These are phyloP conservation scores for Citrus trifoliata DNA, from an alignment of 345 rosid species.

Conservation along the genomic window DNA sequence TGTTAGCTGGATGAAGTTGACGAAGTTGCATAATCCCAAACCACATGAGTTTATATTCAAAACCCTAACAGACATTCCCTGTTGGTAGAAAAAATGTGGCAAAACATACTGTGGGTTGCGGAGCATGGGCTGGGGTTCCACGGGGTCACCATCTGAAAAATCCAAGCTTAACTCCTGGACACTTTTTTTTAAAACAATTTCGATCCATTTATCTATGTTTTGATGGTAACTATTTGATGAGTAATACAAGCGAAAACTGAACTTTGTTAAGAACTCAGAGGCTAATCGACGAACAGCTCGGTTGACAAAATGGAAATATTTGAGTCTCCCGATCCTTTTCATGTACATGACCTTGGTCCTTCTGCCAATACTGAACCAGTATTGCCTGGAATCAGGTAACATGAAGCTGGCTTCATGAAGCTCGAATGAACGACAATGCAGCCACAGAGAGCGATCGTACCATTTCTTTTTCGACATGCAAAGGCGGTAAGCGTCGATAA, in stretches of 20 bases:
- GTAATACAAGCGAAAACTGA: neutral
- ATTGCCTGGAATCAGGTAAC: neutral
- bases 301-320: neutral
- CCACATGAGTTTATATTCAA: neutral
- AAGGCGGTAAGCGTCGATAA: neutral
- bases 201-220: neutral
- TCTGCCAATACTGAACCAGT: neutral
- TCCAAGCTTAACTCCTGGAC: neutral
- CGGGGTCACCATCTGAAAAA: constrained; percentile 1
- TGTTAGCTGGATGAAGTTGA: neutral
- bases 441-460: neutral
- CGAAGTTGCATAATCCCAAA: neutral
- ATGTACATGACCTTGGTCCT: neutral
- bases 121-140: neutral
- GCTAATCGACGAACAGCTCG: neutral
- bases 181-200: neutral
- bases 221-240: neutral
- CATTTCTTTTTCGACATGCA: constrained; percentile 1
- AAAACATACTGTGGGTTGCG: neutral
- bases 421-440: neutral
- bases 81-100: neutral
- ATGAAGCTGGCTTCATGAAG: neutral
- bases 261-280: neutral
- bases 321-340: neutral
- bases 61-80: neutral